These are phyloP conservation scores for Carex arenaria DNA, from an alignment of 202 grass and related monocot species.

Conservation along the genomic window DNA sequence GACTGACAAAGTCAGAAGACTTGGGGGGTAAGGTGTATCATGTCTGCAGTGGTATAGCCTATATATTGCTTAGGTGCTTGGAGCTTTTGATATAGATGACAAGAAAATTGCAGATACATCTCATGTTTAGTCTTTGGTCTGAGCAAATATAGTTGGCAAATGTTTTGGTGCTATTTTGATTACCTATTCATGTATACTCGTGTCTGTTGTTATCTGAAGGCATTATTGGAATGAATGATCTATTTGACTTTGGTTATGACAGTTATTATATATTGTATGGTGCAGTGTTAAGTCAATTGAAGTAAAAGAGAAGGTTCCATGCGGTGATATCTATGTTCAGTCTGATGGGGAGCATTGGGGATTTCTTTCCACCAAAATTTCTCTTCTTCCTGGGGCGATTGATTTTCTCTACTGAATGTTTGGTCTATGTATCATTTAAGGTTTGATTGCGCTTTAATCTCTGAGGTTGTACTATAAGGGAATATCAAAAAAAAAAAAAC, in stretches of 20 bases:
- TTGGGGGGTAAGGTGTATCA: not conserved
- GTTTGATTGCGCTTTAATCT: not conserved
- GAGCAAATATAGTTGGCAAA: not conserved
- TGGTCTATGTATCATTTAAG: not conserved
- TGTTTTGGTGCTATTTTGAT: not conserved
- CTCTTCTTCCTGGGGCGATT: slow-evolving; percentile 56
- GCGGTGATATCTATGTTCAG: slow-evolving; percentile 61
- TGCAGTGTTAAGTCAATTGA: slow-evolving; percentile 76
- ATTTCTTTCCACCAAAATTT: slow-evolving; percentile 73
- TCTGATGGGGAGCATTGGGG: slow-evolving; percentile 90
- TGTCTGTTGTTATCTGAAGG: not conserved
- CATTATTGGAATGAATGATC: not conserved
- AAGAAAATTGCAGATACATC: not conserved
- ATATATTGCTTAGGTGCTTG: not conserved
- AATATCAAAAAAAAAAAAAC: not conserved
- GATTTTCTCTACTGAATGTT: slow-evolving; percentile 62
- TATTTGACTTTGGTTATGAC: slow-evolving; percentile 4
- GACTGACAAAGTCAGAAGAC: not conserved
- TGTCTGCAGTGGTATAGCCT: not conserved
- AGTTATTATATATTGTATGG: slow-evolving; percentile 1
- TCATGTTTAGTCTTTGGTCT: not conserved
- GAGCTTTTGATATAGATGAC: not conserved
- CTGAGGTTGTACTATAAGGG: not conserved
- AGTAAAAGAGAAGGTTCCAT: slow-evolving; percentile 47
- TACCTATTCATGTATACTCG: not conserved